Base-by-base conservation (phyloP, 228 moss, liverwort and hornwort species). In the Sphagnum magellanicum region DNA sequence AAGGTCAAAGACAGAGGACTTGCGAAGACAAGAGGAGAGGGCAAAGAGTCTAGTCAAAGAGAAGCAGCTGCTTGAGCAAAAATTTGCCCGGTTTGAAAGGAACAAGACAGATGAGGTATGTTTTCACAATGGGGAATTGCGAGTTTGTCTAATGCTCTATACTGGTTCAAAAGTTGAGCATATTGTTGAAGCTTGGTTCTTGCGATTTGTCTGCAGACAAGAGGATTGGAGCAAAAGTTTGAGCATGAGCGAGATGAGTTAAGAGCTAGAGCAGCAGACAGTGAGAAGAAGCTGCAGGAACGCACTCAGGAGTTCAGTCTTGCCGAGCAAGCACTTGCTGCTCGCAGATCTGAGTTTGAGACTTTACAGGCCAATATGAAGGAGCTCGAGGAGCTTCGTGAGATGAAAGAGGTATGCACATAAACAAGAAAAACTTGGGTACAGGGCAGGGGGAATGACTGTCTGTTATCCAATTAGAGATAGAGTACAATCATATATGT, bases 331-430 rank as follows among this genome's bases (percentile, higher is more conserved):
- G 80, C 78, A 11, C 67, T 88, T 53, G 88, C 80, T 63, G 72
- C 71, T 52, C 88, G 88, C 71, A 80, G 82, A 12, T 74, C n/a
- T 59, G 82, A 85, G 75, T 80, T 80, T 59, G 82, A 88, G 67
- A 82, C 79, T 10, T 65, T 88, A 59, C 88, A 83, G 79, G 74
- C 76, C 78, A 82, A 64, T 74, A 75, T 85, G 51, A 74, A 76
- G 78, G 85, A 88, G 76, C 88, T 88, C 11, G 81, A 80, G 71
- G 88, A 85, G 53, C 88, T 88, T 65, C 85, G 85, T n/a, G 88
- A 88, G 70, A 88, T 88, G 88, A 88, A 88, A 55, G 88, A 88
- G 88, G 88, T 88, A 51, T 11, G 69, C 32, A 32, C 32, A 32
- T 32, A 32, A 32, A 32, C 32, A 32, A 32, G 32, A 32, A 32